Conservation (phyloP, 495 filamentous ascomycete species). For the Penicillium ochrochloron region DNA sequence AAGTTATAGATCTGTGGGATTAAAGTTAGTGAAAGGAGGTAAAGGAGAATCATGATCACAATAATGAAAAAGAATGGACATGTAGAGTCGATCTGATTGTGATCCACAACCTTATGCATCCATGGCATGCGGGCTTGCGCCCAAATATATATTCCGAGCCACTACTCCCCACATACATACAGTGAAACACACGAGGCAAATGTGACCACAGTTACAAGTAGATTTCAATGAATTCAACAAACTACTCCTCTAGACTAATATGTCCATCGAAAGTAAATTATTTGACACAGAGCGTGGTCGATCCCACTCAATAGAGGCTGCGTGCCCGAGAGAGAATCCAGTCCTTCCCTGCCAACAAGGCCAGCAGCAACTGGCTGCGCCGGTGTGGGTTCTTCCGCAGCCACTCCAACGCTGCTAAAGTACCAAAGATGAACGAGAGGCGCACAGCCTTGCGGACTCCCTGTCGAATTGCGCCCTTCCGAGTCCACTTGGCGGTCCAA, state of each 20-base stretch:
- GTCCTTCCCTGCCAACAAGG: slow-evolving; percentile 20
- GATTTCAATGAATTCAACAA: not conserved
- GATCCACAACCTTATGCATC: not conserved
- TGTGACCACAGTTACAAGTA: not conserved
- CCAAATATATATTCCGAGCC: not conserved
- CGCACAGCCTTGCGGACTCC: slow-evolving; percentile 21
- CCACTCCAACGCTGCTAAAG: slow-evolving; percentile 28
- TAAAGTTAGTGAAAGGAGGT: not conserved
- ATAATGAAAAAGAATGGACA: not conserved
- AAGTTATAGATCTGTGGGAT: not conserved
- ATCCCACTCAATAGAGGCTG: not conserved
- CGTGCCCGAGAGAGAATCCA: slow-evolving; percentile 19
- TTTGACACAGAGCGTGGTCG: not conserved
- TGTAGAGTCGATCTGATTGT: not conserved
- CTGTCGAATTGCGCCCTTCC: slow-evolving; percentile 44
- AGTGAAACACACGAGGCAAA: not conserved
- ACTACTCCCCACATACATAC: not conserved
- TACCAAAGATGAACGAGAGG: slow-evolving; percentile 25
- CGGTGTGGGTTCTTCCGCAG: slow-evolving; percentile 23
- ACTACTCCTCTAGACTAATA: not conserved
- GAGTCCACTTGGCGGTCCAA: slow-evolving; percentile 58
- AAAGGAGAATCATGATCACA: not conserved
- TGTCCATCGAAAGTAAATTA: not conserved
- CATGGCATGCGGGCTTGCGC: not conserved
- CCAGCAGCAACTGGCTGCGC: slow-evolving; percentile 21